Conservation (phyloP, 2,329 filamentous ascomycete genomes). For the Cladobotryum protrusum region DNA sequence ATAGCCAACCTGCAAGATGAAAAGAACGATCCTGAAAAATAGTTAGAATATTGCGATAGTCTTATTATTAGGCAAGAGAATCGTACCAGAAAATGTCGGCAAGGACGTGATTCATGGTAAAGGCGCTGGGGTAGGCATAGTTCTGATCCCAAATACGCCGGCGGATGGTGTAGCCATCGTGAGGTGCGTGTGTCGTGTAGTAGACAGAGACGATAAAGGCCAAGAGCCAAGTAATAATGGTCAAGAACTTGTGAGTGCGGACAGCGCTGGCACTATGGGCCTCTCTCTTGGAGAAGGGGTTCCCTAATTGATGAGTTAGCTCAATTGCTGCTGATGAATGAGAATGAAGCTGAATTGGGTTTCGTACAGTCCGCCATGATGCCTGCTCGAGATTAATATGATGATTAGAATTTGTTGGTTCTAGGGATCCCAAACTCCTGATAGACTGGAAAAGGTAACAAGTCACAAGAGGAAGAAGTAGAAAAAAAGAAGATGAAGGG, state of each 20-base stretch:
- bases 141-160: slow-evolving; percentile 73
- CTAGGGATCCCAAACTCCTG: too few species aligned
- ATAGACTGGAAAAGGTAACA: too few species aligned
- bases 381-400: too few species aligned
- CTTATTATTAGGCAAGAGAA: slow-evolving; percentile 3
- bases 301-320: slow-evolving; percentile 42
- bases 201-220: slow-evolving; percentile 67
- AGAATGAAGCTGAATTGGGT: background rate
- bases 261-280: slow-evolving; percentile 56
- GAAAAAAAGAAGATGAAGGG: too few species aligned
- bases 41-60: background rate
- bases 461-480: too few species aligned
- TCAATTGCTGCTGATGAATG: background rate
- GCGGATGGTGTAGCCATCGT: slow-evolving; percentile 53
- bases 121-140: slow-evolving; percentile 59
- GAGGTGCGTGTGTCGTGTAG: slow-evolving; percentile 61
- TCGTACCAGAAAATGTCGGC: slow-evolving; percentile 69
- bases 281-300: slow-evolving; percentile 70
- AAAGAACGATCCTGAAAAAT: slow-evolving; percentile 57
- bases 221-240: slow-evolving; percentile 67
- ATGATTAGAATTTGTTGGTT: too few species aligned
- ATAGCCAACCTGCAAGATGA: slow-evolving; percentile 70
- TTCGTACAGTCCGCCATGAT: too few species aligned
- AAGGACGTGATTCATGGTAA: slow-evolving; percentile 63
- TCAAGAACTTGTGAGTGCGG: slow-evolving; percentile 68